Conservation (phyloP, 1,284 basidiomycete species). For the Cutaneotrichosporon cavernicola region DNA sequence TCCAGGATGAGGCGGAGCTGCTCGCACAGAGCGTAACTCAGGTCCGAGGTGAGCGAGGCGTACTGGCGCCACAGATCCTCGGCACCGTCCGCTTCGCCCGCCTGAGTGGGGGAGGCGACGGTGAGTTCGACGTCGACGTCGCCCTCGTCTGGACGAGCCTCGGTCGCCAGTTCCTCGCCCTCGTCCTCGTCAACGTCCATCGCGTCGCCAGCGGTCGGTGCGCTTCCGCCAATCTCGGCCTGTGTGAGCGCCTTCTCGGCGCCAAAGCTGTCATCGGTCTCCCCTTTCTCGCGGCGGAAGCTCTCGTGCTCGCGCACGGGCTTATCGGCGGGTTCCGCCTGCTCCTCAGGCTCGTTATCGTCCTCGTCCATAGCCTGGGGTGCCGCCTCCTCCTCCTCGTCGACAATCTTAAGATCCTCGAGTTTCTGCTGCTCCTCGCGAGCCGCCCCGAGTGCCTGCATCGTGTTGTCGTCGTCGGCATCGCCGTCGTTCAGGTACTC, state of each 20-base stretch:
- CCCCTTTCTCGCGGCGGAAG: slow-evolving; percentile 26
- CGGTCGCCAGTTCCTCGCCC: slow-evolving; percentile 42
- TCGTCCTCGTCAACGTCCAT: slow-evolving; percentile 45
- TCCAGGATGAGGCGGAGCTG: slow-evolving; percentile 95
- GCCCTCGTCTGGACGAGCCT: slow-evolving; percentile 35
- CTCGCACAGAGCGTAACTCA: slow-evolving; percentile 89
- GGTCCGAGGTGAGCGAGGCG: slow-evolving; percentile 81
- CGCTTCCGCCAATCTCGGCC: slow-evolving; percentile 44
- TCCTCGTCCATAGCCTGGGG: slow-evolving; percentile 28
- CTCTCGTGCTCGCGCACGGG: slow-evolving; percentile 22
- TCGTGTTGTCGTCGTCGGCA: slow-evolving; percentile 66
- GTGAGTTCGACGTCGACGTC: slow-evolving; percentile 60
- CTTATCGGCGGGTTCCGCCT: slow-evolving; percentile 3
- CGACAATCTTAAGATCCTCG: slow-evolving; percentile 72
- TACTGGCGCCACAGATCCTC: slow-evolving; percentile 88
- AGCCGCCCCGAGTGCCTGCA: slow-evolving; percentile 88
- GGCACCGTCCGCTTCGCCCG: slow-evolving; percentile 46
- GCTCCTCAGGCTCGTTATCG: slow-evolving; percentile 22
- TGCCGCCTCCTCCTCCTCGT: slow-evolving; percentile 54
- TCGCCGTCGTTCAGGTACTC: slow-evolving; percentile 79
- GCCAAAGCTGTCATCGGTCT: slow-evolving; percentile 25
- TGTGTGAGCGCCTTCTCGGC: slow-evolving; percentile 53
- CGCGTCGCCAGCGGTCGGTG: slow-evolving; percentile 31
- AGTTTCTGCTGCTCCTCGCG: slow-evolving; percentile 76
- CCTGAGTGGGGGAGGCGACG: slow-evolving; percentile 55